phyloP scores from a whole-genome alignment of 1,284 basidiomycete species.

The Pseudozyma pruni region DNA sequence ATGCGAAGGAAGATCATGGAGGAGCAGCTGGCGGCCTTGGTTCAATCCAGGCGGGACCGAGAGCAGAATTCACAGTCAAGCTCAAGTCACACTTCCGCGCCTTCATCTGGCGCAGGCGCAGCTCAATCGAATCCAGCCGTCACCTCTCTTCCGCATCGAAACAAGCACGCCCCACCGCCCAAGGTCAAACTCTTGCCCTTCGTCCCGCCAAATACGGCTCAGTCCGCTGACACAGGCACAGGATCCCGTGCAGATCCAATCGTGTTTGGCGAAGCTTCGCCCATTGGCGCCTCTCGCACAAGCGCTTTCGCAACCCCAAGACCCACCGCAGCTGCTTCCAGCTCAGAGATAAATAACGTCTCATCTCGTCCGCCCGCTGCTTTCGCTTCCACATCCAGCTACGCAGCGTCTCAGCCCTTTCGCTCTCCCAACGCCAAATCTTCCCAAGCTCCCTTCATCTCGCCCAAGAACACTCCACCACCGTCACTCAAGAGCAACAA shows the following conservation, averaged over 20 bases:
- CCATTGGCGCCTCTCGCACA: constrained; percentile 11
- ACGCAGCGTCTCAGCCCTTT: constrained; percentile 31
- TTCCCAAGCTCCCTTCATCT: constrained; percentile 32
- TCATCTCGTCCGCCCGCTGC: constrained; percentile 7
- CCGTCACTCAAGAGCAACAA: constrained; percentile 32
- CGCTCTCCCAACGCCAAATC: constrained; percentile 42
- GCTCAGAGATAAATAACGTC: background rate
- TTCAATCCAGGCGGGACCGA: constrained; percentile 27
- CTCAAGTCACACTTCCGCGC: background rate
- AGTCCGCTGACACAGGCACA: constrained; percentile 7
- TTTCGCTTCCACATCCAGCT: constrained; percentile 20
- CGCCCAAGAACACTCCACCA: constrained; percentile 31
- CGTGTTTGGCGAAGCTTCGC: constrained; percentile 40
- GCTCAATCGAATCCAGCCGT: constrained; percentile 16
- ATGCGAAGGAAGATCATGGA: constrained; percentile 50
- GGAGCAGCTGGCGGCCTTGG: constrained; percentile 44
- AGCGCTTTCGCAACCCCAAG: constrained; percentile 14
- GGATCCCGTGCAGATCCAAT: constrained; percentile 38
- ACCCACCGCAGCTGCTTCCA: background rate
- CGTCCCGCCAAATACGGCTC: constrained; percentile 5
- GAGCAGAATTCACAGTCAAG: constrained; percentile 13
- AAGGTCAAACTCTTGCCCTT: constrained; percentile 45
- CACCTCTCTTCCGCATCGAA: constrained; percentile 34
- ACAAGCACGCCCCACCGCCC: constrained; percentile 50
- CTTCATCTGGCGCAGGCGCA: constrained; percentile 13